Evolutionary conservation across 163 green algal genomes (phyloP).

Genomic region (Scenedesmus sp.): DNA sequence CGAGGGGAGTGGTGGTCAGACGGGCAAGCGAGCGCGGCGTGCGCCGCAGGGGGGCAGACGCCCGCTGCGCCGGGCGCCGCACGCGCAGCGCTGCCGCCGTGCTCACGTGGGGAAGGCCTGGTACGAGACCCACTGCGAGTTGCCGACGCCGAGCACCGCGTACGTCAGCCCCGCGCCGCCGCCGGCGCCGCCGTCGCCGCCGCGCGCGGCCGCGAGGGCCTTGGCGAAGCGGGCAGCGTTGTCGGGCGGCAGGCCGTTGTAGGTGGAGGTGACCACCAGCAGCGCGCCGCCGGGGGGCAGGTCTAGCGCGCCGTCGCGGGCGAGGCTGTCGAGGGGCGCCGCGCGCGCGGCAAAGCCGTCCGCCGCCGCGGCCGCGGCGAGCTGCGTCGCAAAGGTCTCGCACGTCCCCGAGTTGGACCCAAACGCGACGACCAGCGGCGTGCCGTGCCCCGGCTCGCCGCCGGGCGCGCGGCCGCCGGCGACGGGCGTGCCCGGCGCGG

Average conservation of each 20-base stretch:
- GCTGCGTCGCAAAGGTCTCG: conserved; percentile 29
- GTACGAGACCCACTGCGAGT: conserved; percentile 49
- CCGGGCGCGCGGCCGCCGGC: not conserved
- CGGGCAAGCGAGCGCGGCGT: no score
- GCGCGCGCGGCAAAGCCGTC: conserved; percentile 16
- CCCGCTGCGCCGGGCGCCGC: no score
- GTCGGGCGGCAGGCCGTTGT: conserved; percentile 54
- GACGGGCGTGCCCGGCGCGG: no score
- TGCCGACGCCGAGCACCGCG: conserved; percentile 49
- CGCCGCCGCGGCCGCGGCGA: not conserved
- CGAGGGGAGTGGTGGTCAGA: not conserved
- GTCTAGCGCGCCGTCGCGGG: not conserved
- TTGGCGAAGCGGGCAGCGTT: conserved; percentile 44
- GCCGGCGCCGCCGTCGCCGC: not conserved
- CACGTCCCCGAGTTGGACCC: conserved; percentile 46
- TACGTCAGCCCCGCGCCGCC: not conserved
- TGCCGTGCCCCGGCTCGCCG: conserved; percentile 7
- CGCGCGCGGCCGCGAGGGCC: conserved; percentile 16
- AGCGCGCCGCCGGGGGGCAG: conserved; percentile 22
- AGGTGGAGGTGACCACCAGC: conserved; percentile 47
- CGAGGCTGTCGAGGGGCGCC: conserved; percentile 17
- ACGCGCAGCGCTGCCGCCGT: no score
- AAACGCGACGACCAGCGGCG: conserved; percentile 40
- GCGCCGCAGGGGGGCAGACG: no score
- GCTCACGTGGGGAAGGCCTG: conserved; percentile 35